Evolutionary conservation across 257 asterid genomes (phyloP).

Genomic region (Ballota nigra): DNA sequence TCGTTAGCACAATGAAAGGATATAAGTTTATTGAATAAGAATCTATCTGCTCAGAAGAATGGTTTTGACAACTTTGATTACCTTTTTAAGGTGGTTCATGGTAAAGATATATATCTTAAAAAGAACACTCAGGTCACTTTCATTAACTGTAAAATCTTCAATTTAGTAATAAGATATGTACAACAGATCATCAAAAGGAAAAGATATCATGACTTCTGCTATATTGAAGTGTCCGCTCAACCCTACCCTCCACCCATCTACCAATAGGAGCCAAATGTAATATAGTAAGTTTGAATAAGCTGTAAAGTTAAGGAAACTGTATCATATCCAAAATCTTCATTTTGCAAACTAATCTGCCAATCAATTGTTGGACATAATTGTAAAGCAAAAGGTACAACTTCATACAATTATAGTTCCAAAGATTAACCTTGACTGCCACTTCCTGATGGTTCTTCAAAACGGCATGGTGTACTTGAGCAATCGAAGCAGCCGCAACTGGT

Average conservation of each 20-base stretch:
- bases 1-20: neutral
- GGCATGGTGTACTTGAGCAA: constrained; percentile 98
- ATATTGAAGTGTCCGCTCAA: neutral
- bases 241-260: neutral
- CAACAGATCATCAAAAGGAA: neutral
- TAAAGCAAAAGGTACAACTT: constrained; percentile 14
- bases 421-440: constrained; percentile 89
- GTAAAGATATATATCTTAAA: neutral
- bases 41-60: neutral
- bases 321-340: neutral
- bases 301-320: neutral
- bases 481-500: constrained; percentile 98
- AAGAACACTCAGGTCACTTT: neutral
- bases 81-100: neutral
- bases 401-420: constrained; percentile 16
- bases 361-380: constrained; percentile 3
- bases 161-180: neutral
- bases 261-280: neutral
- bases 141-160: neutral
- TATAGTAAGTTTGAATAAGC: constrained; percentile 4
- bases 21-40: neutral
- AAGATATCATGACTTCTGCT: neutral
- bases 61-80: neutral
- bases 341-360: constrained; percentile 1
- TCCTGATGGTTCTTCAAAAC: constrained; percentile 61